Percentiles rank a stretch among this genome's conserved stretches.
phyloP scores from a whole-genome alignment of 2,329 filamentous ascomycete species.

The Pochonia chlamydosporia region DNA sequence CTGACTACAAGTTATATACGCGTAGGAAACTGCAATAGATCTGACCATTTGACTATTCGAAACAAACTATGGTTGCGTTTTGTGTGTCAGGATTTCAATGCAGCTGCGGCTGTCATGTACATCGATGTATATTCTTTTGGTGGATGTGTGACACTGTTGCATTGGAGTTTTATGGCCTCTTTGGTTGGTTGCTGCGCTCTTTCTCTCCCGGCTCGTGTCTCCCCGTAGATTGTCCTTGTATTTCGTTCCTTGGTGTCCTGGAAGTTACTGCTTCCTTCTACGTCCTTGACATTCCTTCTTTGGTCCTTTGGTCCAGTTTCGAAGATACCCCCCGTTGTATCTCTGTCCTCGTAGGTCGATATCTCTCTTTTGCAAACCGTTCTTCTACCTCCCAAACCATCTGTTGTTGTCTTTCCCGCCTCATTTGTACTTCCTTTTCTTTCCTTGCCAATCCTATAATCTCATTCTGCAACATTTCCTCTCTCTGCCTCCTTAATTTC shows the following conservation, averaged over 20 bases:
- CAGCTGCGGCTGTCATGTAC: not conserved
- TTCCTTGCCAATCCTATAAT: too few relatives aligned
- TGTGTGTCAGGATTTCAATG: too few relatives aligned
- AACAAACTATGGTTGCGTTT: too few relatives aligned
- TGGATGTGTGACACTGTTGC: not conserved
- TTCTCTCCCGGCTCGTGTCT: not conserved
- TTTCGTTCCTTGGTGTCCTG: not conserved
- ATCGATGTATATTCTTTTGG: not conserved
- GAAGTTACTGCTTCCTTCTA: not conserved
- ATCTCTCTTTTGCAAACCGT: not conserved
- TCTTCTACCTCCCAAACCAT: not conserved
- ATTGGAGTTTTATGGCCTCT: not conserved
- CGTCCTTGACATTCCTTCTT: not conserved
- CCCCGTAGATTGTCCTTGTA: not conserved
- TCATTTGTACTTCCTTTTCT: not conserved
- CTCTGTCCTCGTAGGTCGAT: not conserved
- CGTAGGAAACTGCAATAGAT: too few relatives aligned
- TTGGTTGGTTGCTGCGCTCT: not conserved
- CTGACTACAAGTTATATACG: too few relatives aligned
- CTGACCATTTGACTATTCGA: too few relatives aligned
- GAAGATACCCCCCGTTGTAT: too few relatives aligned
- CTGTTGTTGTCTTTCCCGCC: not conserved
- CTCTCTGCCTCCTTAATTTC: not conserved
- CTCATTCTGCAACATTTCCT: not conserved
- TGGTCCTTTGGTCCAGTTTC: too few relatives aligned